Evolutionary conservation across 805 yeast genomes (phyloP).

Genomic region (Schizosaccharomyces osmophilus): DNA sequence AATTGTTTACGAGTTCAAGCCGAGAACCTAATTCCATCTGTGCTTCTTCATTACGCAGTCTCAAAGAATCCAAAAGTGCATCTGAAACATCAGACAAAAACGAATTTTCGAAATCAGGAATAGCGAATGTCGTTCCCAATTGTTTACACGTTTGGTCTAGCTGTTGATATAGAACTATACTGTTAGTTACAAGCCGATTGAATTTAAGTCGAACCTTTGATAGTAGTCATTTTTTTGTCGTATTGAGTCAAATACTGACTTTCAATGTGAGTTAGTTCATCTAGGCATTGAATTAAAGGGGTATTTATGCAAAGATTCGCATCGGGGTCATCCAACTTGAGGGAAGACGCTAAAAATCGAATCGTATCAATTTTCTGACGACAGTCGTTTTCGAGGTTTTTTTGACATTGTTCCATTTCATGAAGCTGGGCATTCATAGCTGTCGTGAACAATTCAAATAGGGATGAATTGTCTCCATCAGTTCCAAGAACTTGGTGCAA

Average conservation of each 20-base stretch:
- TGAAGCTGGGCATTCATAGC: conserved; percentile 2
- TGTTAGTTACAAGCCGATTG: neutral
- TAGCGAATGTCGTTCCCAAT: neutral
- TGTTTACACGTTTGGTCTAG: neutral
- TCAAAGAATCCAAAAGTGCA: neutral
- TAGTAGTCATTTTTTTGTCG: neutral
- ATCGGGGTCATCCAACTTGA: neutral
- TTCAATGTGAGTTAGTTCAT: neutral
- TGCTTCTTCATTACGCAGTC: neutral
- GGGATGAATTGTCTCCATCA: neutral
- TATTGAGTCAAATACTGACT: neutral
- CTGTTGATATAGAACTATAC: neutral
- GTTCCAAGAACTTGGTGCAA: neutral
- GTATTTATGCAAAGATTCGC: neutral
- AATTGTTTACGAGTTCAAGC: neutral
- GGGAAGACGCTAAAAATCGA: neutral
- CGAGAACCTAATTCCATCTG: neutral
- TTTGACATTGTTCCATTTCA: neutral
- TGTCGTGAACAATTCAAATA: conserved; percentile 1
- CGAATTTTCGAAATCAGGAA: neutral
- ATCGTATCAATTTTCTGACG: neutral
- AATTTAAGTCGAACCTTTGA: neutral
- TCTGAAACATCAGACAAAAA: conserved; percentile 2
- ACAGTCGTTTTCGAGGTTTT: neutral
- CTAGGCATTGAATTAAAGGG: neutral